These are phyloP conservation scores for Penicillium bovifimosum DNA, from an alignment of 495 filamentous ascomycete genomes.

Conservation along the genomic window DNA sequence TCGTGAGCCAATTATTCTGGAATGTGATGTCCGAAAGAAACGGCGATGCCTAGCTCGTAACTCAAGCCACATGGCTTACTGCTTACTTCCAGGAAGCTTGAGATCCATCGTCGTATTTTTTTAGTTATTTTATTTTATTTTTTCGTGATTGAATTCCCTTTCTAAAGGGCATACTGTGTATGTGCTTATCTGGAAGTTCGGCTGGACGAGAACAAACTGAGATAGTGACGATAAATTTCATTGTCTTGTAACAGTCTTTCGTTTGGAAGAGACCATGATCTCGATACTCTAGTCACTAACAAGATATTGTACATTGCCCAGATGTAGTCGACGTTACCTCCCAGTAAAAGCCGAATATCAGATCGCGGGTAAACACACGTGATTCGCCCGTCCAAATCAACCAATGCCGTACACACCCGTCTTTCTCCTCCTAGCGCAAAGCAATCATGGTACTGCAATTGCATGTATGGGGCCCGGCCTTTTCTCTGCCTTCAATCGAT, in stretches of 20 bases:
- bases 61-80: not conserved
- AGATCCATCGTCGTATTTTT: not conserved
- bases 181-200: not conserved
- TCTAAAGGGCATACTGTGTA: no score
- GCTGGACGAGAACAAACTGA: not conserved
- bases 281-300: no score
- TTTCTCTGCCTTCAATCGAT: constrained; percentile 82
- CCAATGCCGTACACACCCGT: constrained; percentile 12
- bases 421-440: constrained; percentile 17
- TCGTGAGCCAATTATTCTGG: not conserved
- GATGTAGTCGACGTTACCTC: no score
- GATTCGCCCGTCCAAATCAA: constrained; percentile 20
- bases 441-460: constrained; percentile 63
- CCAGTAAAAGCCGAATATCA: not conserved
- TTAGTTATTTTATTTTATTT: no score
- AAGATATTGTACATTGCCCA: no score
- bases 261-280: no score
- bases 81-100: not conserved
- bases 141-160: no score
- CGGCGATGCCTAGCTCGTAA: constrained; percentile 2
- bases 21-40: not conserved
- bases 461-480: constrained; percentile 88
- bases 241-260: no score
- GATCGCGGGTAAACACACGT: constrained; percentile 21
- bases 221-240: no score